Evolutionary conservation across 352 stramenopile genomes (phyloP).

Genomic region (Pythium oligandrum): DNA sequence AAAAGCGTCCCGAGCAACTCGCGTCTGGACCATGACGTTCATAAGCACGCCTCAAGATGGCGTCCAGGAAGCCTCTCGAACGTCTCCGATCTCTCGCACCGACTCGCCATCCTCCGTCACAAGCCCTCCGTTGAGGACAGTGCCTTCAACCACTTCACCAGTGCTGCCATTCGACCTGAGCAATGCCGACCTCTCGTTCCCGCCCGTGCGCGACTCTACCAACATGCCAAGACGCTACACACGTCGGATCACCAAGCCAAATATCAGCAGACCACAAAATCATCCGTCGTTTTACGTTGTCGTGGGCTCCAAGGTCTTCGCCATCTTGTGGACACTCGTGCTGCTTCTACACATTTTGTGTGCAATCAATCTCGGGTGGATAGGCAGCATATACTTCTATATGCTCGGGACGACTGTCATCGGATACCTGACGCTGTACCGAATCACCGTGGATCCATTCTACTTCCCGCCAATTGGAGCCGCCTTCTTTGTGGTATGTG

Average conservation of each 20-base stretch:
- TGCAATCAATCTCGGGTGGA: slow-evolving; percentile 3
- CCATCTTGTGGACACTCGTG: slow-evolving; percentile 7
- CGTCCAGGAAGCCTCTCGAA: too few relatives aligned
- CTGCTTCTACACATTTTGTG: slow-evolving; percentile 12
- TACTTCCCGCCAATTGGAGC: slow-evolving; percentile 20
- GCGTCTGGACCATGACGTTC: too few relatives aligned
- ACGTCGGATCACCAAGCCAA: background rate
- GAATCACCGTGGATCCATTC: slow-evolving; percentile 13
- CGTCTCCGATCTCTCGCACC: too few relatives aligned
- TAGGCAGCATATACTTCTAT: slow-evolving; percentile 12
- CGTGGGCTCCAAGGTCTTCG: slow-evolving; percentile 5
- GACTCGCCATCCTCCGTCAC: too few relatives aligned
- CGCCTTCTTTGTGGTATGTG: slow-evolving; percentile 16
- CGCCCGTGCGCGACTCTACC: slow-evolving; percentile 7
- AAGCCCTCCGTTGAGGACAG: too few relatives aligned
- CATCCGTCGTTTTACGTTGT: slow-evolving; percentile 3
- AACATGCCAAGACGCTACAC: slow-evolving; percentile 7
- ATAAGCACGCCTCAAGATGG: too few relatives aligned
- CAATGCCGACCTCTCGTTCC: slow-evolving; percentile 15
- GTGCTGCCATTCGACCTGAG: slow-evolving; percentile 6
- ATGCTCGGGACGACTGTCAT: slow-evolving; percentile 12
- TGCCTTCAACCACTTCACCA: background rate
- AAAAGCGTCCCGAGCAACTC: too few relatives aligned
- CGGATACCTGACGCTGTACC: slow-evolving; percentile 17
- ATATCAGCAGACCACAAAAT: too few relatives aligned